Percentiles rank a stretch among this genome's conserved stretches.
Conservation (phyloP, 345 rosid genomes). For the Eucalyptus regnans region DNA sequence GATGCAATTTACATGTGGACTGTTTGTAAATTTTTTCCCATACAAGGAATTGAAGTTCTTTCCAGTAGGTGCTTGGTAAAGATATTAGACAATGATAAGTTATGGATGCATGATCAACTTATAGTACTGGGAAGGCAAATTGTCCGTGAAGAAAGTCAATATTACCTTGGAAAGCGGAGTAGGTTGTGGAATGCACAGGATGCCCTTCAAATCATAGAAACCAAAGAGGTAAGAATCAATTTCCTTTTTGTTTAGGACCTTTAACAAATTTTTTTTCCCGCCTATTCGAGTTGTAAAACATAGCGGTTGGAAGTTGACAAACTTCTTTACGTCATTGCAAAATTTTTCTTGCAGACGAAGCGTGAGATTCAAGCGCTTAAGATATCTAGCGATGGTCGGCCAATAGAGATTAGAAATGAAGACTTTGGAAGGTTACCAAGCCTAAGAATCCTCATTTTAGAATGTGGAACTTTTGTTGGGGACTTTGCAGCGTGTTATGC, state of each 20-base stretch:
- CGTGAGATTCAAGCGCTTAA: accelerated
- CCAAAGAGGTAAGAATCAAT: accelerated
- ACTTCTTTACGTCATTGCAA: neutral
- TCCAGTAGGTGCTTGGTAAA: neutral
- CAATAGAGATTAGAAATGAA: neutral
- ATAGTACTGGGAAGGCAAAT: neutral
- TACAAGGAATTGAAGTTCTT: neutral
- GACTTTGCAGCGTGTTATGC: accelerated
- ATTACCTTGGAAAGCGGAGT: accelerated
- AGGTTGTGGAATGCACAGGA: neutral
- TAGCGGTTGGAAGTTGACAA: neutral
- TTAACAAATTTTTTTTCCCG: neutral
- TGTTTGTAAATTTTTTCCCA: accelerated
- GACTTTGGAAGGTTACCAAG: neutral
- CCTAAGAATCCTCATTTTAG: accelerated
- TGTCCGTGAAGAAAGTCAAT: accelerated
- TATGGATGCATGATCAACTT: neutral
- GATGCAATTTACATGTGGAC: neutral
- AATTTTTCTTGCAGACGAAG: neutral
- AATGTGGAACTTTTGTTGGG: accelerated
- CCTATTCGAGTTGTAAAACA: neutral
- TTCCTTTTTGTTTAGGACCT: accelerated
- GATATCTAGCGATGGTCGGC: accelerated
- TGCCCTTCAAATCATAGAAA: neutral
- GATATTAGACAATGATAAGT: neutral